Conservation (phyloP, 2,329 filamentous ascomycete genomes). For the Triangularia verruculosa region DNA sequence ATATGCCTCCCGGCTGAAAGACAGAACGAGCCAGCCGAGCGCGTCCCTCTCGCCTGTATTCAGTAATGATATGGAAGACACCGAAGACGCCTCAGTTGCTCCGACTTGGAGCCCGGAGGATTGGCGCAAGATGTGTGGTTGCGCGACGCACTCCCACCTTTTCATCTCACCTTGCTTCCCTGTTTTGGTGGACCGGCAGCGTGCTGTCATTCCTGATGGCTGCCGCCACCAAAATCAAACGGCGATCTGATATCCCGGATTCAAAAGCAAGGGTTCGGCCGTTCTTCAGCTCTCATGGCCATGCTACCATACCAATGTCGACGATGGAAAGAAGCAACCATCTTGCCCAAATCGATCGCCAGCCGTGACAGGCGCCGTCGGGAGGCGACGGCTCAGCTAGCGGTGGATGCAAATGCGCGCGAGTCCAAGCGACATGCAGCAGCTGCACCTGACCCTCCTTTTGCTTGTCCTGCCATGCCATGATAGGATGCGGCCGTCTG, state of each 20-base stretch:
- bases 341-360: background rate
- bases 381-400: conserved; percentile 9
- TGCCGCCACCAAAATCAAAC: background rate
- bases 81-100: background rate
- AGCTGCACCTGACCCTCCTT: conserved; percentile 30
- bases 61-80: background rate
- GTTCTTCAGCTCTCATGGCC: background rate
- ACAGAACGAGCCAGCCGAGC: conserved; percentile 7
- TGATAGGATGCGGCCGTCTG: conserved; percentile 27
- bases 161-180: background rate
- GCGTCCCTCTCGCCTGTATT: background rate
- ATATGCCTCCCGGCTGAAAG: conserved; percentile 8
- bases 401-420: conserved; percentile 6
- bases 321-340: background rate
- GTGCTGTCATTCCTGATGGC: background rate
- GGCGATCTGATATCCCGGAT: background rate
- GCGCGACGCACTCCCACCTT: background rate
- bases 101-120: background rate
- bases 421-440: conserved; percentile 27
- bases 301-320: background rate
- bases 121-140: background rate
- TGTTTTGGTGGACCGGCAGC: background rate
- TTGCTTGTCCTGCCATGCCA: conserved; percentile 16
- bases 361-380: conserved; percentile 12
- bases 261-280: background rate